These are phyloP conservation scores for Plasmodium relictum DNA, from an alignment of 169 alveolate species.

Conservation along the genomic window DNA sequence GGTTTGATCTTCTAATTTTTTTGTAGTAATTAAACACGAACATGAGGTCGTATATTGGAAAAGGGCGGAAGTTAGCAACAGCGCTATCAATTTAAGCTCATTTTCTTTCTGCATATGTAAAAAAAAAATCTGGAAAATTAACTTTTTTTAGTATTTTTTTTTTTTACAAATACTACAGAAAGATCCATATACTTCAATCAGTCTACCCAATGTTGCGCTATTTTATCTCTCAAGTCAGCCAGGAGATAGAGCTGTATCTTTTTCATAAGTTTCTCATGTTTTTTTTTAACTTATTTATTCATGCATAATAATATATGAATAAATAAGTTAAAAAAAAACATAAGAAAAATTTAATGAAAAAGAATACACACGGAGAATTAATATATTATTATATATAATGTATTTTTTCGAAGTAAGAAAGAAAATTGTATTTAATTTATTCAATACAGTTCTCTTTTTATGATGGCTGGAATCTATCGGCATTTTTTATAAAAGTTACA, in stretches of 20 bases:
- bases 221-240: conserved; percentile 73
- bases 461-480: conserved; percentile 67
- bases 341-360: background rate
- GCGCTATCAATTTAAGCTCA: conserved; percentile 50
- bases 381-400: background rate
- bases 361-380: background rate
- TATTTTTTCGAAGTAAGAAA: conserved; percentile 49
- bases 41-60: conserved; percentile 64
- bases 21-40: conserved; percentile 46
- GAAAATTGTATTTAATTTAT: conserved; percentile 8
- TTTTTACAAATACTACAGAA: conserved; percentile 16
- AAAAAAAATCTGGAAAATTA: background rate
- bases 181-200: conserved; percentile 70
- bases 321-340: background rate
- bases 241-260: conserved; percentile 43
- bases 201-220: conserved; percentile 66
- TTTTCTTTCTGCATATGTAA: conserved; percentile 35
- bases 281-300: background rate
- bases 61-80: conserved; percentile 39
- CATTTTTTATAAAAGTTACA: conserved; percentile 9
- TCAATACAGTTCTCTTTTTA: conserved; percentile 7
- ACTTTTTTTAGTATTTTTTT: conserved; percentile 7
- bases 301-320: background rate
- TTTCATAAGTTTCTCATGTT: conserved; percentile 10
- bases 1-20: conserved; percentile 51